phyloP scores from a whole-genome alignment of 164 flowering plant species.

The Nymphaea colorata region DNA sequence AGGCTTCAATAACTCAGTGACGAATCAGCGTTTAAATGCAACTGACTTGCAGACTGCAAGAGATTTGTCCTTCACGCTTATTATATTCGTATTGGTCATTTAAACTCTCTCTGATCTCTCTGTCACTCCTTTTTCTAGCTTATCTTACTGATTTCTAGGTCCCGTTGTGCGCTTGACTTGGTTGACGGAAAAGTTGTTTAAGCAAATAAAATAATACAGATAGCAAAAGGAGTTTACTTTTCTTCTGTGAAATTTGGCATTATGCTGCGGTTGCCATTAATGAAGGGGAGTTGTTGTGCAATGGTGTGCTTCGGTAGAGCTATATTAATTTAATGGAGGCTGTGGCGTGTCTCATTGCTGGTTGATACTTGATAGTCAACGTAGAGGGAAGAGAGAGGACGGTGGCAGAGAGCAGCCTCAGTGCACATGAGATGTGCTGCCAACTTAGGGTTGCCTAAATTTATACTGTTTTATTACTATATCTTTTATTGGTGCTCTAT shows the following conservation, averaged over 20 bases:
- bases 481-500: no score
- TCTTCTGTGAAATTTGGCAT: background rate
- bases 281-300: background rate
- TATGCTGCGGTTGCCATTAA: background rate
- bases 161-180: no score
- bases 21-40: background rate
- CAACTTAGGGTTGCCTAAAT: background rate
- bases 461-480: no score
- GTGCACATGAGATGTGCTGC: background rate
- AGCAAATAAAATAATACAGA: background rate
- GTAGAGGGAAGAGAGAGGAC: background rate
- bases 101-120: no score
- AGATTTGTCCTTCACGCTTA: no score
- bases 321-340: background rate
- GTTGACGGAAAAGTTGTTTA: background rate
- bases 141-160: background rate
- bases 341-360: background rate
- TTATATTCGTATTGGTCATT: no score
- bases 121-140: background rate
- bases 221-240: background rate
- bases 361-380: background rate
- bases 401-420: background rate
- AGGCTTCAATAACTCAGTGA: no score
- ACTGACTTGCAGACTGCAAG: no score
- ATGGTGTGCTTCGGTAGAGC: background rate